Conservation (phyloP, 2,329 filamentous ascomycete genomes). For the Lachnellula subtilissima region DNA sequence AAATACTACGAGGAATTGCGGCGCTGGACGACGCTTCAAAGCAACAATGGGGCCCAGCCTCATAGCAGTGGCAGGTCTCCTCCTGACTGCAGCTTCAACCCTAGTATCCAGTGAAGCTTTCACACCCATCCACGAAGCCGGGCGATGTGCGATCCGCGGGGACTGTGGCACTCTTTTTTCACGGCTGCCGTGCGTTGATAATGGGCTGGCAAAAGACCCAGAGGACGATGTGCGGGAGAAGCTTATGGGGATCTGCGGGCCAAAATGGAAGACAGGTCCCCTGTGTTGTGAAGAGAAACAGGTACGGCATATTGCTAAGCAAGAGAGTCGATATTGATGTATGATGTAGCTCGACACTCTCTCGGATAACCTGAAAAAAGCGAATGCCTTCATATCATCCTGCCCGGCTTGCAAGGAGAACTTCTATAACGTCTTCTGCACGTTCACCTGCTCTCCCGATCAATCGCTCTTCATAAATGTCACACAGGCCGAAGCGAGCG, state of each 20-base stretch:
- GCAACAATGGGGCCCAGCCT: constrained; percentile 19
- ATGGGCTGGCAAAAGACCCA: constrained; percentile 72
- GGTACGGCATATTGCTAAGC: constrained; percentile 39
- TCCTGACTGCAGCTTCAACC: constrained; percentile 9
- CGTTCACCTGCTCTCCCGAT: constrained; percentile 95
- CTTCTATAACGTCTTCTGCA: constrained; percentile 98
- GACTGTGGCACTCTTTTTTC: constrained; percentile 93
- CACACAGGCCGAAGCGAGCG: constrained; percentile 63
- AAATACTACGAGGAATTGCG: background rate
- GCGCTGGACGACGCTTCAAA: constrained; percentile 14
- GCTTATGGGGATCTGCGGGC: constrained; percentile 79
- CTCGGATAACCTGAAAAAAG: constrained; percentile 78
- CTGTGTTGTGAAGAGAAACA: constrained; percentile 84
- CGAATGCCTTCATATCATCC: constrained; percentile 82
- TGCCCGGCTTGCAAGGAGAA: constrained; percentile 97
- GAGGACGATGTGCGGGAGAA: constrained; percentile 67
- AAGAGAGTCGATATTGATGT: background rate
- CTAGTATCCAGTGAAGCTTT: constrained; percentile 24
- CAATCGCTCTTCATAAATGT: constrained; percentile 95
- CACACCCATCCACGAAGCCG: constrained; percentile 68
- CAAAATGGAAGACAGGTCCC: constrained; percentile 76
- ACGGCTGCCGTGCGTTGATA: constrained; percentile 88
- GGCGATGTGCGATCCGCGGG: constrained; percentile 84
- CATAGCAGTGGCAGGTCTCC: constrained; percentile 17
- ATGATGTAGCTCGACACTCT: constrained; percentile 64